A percentile compares a stretch with the other conserved stretches of the same genome.
These are phyloP conservation scores for Cladosporium austrohemisphaericum DNA, from an alignment of 2,329 filamentous ascomycete genomes.

Conservation along the genomic window DNA sequence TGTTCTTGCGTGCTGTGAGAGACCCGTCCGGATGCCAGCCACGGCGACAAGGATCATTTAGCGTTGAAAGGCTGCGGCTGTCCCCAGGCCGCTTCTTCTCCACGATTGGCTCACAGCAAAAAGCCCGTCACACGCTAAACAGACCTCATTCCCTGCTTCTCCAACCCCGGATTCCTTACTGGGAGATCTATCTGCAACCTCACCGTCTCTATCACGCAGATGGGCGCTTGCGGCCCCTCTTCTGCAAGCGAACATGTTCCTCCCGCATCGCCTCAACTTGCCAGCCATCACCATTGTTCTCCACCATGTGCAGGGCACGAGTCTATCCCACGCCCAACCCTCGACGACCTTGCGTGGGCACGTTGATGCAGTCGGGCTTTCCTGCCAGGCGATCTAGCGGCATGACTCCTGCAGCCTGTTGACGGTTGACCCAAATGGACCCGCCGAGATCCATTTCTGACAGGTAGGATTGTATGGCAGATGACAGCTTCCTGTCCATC, in stretches of 20 bases:
- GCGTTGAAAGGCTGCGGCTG: constrained; percentile 8
- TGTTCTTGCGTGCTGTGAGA: not conserved
- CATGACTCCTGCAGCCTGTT: not conserved
- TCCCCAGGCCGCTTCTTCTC: not conserved
- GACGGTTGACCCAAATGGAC: not conserved
- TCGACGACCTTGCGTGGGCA: constrained; percentile 5
- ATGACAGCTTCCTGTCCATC: not conserved
- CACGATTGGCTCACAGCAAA: not conserved
- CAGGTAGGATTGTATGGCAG: constrained; percentile 12
- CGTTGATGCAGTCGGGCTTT: not conserved
- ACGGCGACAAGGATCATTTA: constrained; percentile 12
- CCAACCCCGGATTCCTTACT: constrained; percentile 14
- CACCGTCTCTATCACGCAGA: constrained; percentile 8
- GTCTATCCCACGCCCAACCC: not conserved
- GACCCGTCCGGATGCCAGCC: constrained; percentile 4
- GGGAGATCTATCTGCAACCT: constrained; percentile 9
- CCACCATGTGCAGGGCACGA: constrained; percentile 11
- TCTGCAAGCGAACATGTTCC: constrained; percentile 11
- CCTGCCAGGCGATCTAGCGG: constrained; percentile 4
- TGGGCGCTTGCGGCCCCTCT: constrained; percentile 12
- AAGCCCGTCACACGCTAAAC: constrained; percentile 12
- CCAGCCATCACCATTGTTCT: constrained; percentile 5
- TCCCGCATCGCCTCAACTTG: constrained; percentile 1
- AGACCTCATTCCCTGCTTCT: constrained; percentile 1
- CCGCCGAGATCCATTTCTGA: constrained; percentile 1